A percentile compares a stretch with the other conserved stretches of the same genome.
Evolutionary conservation across 2,329 filamentous ascomycete genomes (phyloP).

Genomic region (Boeremia exigua): DNA sequence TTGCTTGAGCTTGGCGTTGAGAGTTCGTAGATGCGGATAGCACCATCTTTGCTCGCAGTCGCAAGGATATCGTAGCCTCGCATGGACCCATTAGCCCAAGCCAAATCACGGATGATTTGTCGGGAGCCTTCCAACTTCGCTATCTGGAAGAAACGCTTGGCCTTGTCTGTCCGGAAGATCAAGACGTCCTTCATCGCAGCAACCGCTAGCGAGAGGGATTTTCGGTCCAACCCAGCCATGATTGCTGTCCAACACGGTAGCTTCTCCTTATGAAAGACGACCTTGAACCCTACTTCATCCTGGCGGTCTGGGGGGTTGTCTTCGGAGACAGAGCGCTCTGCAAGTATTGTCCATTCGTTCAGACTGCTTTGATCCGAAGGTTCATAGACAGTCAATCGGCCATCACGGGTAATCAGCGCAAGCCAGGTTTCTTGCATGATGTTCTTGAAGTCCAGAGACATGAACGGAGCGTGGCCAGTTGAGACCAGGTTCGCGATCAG

Average conservation of each 20-base stretch:
- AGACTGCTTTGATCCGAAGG: slow-evolving; percentile 84
- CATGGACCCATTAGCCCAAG: slow-evolving; percentile 92
- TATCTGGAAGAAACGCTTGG: slow-evolving; percentile 84
- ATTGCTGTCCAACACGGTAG: slow-evolving; percentile 79
- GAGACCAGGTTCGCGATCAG: slow-evolving; percentile 66
- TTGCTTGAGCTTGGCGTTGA: slow-evolving; percentile 62
- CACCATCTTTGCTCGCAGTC: slow-evolving; percentile 90
- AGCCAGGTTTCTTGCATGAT: slow-evolving; percentile 85
- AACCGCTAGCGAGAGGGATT: slow-evolving; percentile 81
- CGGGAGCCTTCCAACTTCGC: slow-evolving; percentile 76
- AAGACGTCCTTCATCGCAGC: slow-evolving; percentile 84
- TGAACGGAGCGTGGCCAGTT: slow-evolving; percentile 72
- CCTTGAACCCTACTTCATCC: slow-evolving; percentile 85
- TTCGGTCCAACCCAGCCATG: slow-evolving; percentile 78
- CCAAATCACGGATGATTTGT: slow-evolving; percentile 82
- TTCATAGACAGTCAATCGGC: slow-evolving; percentile 79
- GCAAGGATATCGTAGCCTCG: slow-evolving; percentile 89
- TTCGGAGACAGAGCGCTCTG: slow-evolving; percentile 75
- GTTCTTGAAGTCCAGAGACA: slow-evolving; percentile 85
- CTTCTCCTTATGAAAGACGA: slow-evolving; percentile 87
- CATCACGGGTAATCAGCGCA: slow-evolving; percentile 83
- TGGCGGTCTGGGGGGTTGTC: slow-evolving; percentile 69
- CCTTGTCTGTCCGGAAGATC: slow-evolving; percentile 78
- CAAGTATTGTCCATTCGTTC: slow-evolving; percentile 75
- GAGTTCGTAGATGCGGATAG: slow-evolving; percentile 85